Base-by-base conservation (phyloP, 176 grass and related monocot genomes). In the Saccharum spontaneum region DNA sequence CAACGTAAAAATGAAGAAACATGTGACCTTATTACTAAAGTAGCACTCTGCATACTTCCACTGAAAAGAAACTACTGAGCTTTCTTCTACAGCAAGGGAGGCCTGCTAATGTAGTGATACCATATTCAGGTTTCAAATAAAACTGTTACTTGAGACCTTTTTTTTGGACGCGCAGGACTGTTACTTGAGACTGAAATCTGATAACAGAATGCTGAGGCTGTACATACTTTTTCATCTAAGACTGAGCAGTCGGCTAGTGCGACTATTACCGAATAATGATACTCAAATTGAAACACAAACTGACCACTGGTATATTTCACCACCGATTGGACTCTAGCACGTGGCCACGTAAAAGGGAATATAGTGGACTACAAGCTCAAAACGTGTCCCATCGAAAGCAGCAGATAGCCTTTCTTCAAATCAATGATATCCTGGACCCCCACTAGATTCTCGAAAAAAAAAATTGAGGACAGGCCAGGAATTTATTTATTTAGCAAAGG, bases 361-460 rank as follows among this genome's bases (percentile, higher is more conserved):
- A 52, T 86, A 90, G 84, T 83, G 88, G 84, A 86, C 64, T 90
- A 40, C 67, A 83, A 86, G 79, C 67, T 82, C 71, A 90, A 67
- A 38, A 46, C 60, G 17, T 90, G 79, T 83, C 79, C 73, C 74
- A 83, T 78, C 79, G 46, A 44, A 86, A 78, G 84, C 18, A 83
- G 73, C 73, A 86, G 45, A 71, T 44, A 83, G 28, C 79, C 84
- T 90, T 86, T 90, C 79, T 83, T 60, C 74, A 31, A 61, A 79
- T 66, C 74, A 90, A 86, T 90, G 71, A 90, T 90, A 82, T 74
- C 75, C 38, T 78, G 67, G 57, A 85, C 67, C 74, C 40, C 78
- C 5, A 43, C 45, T 16, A 67, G 74, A 83, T 83, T 73, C 20
- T 86, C 73, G 84, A 40, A 23, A 55, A n/a, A 70, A 83, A 85